Base-by-base conservation (phyloP, 352 stramenopile species). In the Phytophthora nicotianae region DNA sequence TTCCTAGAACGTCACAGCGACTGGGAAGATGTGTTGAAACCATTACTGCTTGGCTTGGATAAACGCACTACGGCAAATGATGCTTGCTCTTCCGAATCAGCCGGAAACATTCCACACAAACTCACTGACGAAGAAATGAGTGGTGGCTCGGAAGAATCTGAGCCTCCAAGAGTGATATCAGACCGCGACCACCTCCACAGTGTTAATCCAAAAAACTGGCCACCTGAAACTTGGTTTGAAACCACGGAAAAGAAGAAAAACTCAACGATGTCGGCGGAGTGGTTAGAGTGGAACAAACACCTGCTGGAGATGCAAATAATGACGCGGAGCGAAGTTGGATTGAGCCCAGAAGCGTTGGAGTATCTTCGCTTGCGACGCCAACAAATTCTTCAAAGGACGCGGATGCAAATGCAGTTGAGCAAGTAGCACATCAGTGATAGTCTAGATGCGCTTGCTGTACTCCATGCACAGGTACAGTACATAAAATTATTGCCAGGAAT, bases 261-360 rank as follows among this genome's bases (percentile, higher is more conserved):
- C 21, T 20, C 42, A 23, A 4, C 42, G 16, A 14, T 23, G 21
- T 27, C 41, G 20, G 23, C 9, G 1, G 41, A 14, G 23, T 60
- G 41, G 41, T 26, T 63, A n/a, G 55, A 47, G 23, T 48, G 21
- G 45, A 56, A 20, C 45, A 49, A 20, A 10, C n/a, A 26, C 13
- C 35, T 29, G 21, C 47, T 57, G 14, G 56, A 64, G 27, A 11
- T 64, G 37, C 33, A 57, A 11, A 9, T 64, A 6, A 64, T 58
- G 56, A 64, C 56, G 16, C 48, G 29, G 6, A 53, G 20, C 13
- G 47, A 45, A 4, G 47, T 46, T 11, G 47, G 38, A 1, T 14
- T 65, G 46, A 47, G n/a, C 4, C 26, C 26, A 19, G 46, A 50
- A 41, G 46, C 37, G 19, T 6, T 37, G 9, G 56, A 50, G 20